These are phyloP conservation scores for Gilbertella persicaria DNA, from an alignment of 371 early-diverging fungal species.

Conservation along the genomic window DNA sequence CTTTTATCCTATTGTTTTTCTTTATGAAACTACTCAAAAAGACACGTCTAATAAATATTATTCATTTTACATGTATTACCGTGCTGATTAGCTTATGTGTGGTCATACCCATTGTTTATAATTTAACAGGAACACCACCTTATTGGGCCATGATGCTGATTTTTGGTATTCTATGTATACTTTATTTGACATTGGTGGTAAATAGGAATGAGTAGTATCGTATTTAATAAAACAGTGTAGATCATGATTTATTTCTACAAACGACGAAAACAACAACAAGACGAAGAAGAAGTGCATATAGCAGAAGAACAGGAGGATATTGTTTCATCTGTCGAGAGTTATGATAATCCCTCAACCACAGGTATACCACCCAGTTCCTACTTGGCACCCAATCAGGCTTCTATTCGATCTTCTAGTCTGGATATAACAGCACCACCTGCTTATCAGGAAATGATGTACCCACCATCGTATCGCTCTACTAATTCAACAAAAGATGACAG, in stretches of 20 bases:
- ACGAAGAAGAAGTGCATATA: constrained; percentile 13
- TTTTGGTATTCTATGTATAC: not conserved
- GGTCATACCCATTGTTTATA: constrained; percentile 3
- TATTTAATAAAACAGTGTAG: too few species aligned
- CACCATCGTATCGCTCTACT: constrained; percentile 21
- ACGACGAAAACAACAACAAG: too few species aligned
- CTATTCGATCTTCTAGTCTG: constrained; percentile 16
- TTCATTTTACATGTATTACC: not conserved
- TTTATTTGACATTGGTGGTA: constrained; percentile 6
- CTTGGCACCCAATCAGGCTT: constrained; percentile 10
- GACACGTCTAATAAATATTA: not conserved
- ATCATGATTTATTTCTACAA: too few species aligned
- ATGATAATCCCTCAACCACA: constrained; percentile 12
- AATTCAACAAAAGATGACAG: constrained; percentile 17
- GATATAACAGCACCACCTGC: constrained; percentile 22
- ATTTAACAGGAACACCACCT: constrained; percentile 1
- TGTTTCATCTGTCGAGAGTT: not conserved
- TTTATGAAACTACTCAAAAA: not conserved
- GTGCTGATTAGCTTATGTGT: not conserved
- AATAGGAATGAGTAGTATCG: not conserved
- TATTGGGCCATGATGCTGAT: constrained; percentile 10
- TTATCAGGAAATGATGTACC: constrained; percentile 18
- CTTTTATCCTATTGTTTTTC: too few species aligned
- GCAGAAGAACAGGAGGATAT: not conserved
- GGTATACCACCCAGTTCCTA: constrained; percentile 21